Evolutionary conservation across 2,329 filamentous ascomycete species (phyloP).

Genomic region (Ophiostoma perfectum): DNA sequence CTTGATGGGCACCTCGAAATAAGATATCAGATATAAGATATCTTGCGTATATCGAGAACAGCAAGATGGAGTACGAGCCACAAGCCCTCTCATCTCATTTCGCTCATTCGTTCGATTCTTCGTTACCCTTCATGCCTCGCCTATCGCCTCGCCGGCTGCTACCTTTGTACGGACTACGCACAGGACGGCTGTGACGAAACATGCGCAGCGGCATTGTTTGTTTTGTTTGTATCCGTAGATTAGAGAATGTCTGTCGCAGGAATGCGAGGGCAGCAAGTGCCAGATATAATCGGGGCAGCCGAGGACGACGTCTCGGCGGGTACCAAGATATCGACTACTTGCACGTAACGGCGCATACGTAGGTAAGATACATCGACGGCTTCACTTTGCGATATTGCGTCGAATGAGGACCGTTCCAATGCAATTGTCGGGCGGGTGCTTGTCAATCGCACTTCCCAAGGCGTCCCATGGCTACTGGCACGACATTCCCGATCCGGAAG

Average conservation of each 20-base stretch:
- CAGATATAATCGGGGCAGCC: not conserved
- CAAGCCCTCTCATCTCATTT: not conserved
- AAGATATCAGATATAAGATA: too few relatives aligned
- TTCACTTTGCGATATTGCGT: not conserved
- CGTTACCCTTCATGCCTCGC: not conserved
- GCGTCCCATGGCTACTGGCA: not conserved
- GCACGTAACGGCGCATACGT: too few relatives aligned
- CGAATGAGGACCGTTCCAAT: not conserved
- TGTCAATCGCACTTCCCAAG: not conserved
- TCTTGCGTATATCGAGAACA: not conserved
- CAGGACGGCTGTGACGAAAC: not conserved
- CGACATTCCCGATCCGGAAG: conserved; percentile 11
- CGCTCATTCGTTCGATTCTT: conserved; percentile 3
- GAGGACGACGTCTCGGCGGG: too few relatives aligned
- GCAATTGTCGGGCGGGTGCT: not conserved
- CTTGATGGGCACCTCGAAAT: too few relatives aligned
- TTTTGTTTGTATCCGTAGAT: not conserved
- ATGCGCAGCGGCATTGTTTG: conserved; percentile 12
- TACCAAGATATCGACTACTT: too few relatives aligned
- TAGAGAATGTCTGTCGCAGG: not conserved
- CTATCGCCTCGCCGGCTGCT: not conserved
- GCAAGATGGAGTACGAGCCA: not conserved
- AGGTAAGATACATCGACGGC: too few relatives aligned
- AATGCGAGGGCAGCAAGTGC: not conserved
- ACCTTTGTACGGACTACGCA: not conserved